Base-by-base conservation (phyloP, 2,329 filamentous ascomycete genomes). In the Bipolaris cookei region DNA sequence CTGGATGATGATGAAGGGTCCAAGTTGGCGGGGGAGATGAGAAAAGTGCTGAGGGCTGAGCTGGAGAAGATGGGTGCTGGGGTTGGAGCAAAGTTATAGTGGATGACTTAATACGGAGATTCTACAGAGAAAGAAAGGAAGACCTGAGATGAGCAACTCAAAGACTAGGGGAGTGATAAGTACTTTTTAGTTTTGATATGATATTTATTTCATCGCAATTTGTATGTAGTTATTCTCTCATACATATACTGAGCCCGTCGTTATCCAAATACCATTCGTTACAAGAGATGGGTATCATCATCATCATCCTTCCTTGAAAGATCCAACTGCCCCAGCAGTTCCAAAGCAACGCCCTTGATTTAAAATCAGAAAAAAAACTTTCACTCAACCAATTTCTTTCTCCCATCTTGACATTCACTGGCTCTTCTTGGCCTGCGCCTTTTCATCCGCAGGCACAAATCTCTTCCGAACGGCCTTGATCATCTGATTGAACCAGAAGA, bases 401-500 rank as follows among this genome's bases (percentile, higher is more conserved):
- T 3, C 28, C 11, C 6, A 47, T 52, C 4, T 18, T 16, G 10
- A 28, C 8, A 13, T 10, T 44, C 37, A 71, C 44, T 67, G 61
- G 1, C 34, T 54, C 56, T 71, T 71, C 61, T 73, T 73, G 10
- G 25, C 41, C 10, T 64, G 50, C 0, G 34, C 37, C 34, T 47
- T 47, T 10, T 48, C 52, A 6, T 60, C 58, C 2, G 53, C 51
- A 3, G 80, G 78, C 52, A 85, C 82, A 69, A 95, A 95, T 18
- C 91, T 83, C 80, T 91, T 92, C 60, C 86, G 82, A 5, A 95
- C 87, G n/a, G 91, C 90, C 55, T 86, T 83, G 57, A 95, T 85
- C 91, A 95, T 95, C 83, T 91, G 91, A 67, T 85, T 82, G 74
- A 94, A 94, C 91, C 91, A 95, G 77, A 88, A 90, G 62, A 90